Evolutionary conservation across 1,139 yeast genomes (phyloP), one percentile per base, ranked within the genome.

Genomic region (Pichia sp.): DNA sequence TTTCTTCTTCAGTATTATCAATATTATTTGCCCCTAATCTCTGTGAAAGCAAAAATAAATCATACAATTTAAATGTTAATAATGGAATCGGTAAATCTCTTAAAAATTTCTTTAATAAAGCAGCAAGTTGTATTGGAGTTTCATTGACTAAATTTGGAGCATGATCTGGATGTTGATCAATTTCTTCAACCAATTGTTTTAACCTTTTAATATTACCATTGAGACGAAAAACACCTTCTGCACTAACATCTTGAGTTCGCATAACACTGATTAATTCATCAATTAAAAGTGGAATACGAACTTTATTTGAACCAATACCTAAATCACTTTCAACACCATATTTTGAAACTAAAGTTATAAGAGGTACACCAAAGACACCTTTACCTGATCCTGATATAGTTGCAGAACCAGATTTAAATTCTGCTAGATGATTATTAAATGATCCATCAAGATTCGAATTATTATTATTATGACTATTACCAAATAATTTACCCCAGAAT

Each of bases 181-280:
- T 83, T 48, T 72, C 76, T 43, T 80, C 89, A 0, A 90, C 77
- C 49, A 90, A 69, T 54, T 82, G 87, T 54, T 84, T 78, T 42
- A 92, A 70, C 40, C 86, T 76, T 56, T 90, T 81, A 58, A 94
- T 92, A 59, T 94, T 94, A 59, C 99, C 99, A 61, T 94, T 94
- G 60, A 90, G 85, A 58, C 99, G 76, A 71, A 94, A 94, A 9
- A 94, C 85, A 48, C 98, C 98, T 65, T 92, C 98, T 23, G 89
- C 92, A 4, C 97, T 86, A 87, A 94, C 82, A 66, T 92, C 97
- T 71, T 87, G 87, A 48, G 86, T 95, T 48, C 87, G 77, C 69
- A 94, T 77, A 1, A 95, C 87, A 40, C 78, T 77, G 39, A 94
- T 78, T 20, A 90, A 70, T 58, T 92, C 97, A 59, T 92, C 97